Percentiles rank a stretch among this genome's conserved stretches.
phyloP scores from a whole-genome alignment of 176 grass and related monocot genomes.

The Zea mays region Zm-B73-REFERENCE-NAM-5.0 NC_050096.1:41423001-41423500 shows the following conservation, averaged over 20 bases:
- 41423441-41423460: neutral
- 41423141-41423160: neutral
- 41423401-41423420: neutral
- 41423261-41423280: neutral
- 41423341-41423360: neutral
- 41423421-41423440: neutral
- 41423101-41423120: constrained; percentile 15
- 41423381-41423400: neutral
- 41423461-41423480: neutral
- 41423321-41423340: neutral
- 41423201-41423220: neutral
- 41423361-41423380: neutral
- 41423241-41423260: neutral
- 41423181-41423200: neutral
- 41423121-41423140: neutral
- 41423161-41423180: neutral
- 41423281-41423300: neutral
- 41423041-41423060: constrained; percentile 61
- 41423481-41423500: neutral
- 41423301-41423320: neutral
- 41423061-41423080: constrained; percentile 72
- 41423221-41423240: neutral
- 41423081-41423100: constrained; percentile 55
- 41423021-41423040: constrained; percentile 69
- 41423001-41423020: constrained; percentile 69